phyloP scores from a whole-genome alignment of 345 rosid species.

The Sonneratia alba region DNA sequence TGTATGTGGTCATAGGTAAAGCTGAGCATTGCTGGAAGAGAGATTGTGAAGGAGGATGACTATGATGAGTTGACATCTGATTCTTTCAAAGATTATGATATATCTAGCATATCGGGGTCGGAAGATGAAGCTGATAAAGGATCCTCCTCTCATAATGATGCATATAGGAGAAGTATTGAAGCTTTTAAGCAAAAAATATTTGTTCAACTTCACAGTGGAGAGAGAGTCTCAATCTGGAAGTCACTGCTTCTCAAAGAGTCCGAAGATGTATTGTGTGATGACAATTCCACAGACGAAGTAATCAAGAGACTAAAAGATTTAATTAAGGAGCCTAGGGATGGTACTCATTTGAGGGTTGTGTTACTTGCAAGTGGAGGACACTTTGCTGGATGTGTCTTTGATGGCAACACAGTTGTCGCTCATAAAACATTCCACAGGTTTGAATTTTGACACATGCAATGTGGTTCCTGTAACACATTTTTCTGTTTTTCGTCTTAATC shows the following conservation, averaged over 20 bases:
- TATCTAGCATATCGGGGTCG: conserved; percentile 91
- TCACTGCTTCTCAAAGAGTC: conserved; percentile 54
- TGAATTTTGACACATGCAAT: conserved; percentile 2
- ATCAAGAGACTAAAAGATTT: conserved; percentile 46
- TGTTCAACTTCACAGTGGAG: conserved; percentile 53
- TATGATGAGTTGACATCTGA: conserved; percentile 68
- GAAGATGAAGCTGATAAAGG: conserved; percentile 71
- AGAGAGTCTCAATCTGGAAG: conserved; percentile 70
- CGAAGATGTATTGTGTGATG: conserved; percentile 36
- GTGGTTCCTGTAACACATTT: not conserved
- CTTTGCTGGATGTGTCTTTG: conserved; percentile 81
- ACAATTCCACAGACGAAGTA: conserved; percentile 33
- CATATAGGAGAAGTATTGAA: conserved; percentile 21
- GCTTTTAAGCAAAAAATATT: conserved; percentile 51
- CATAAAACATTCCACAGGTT: conserved; percentile 96
- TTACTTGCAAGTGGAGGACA: conserved; percentile 92
- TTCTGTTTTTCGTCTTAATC: not conserved
- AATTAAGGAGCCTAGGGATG: conserved; percentile 34
- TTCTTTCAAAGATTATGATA: conserved; percentile 64
- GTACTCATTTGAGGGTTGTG: conserved; percentile 39
- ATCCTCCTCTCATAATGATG: conserved; percentile 17
- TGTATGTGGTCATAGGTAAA: conserved; percentile 36
- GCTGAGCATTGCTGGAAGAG: conserved; percentile 72
- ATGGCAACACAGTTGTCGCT: conserved; percentile 58
- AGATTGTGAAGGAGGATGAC: conserved; percentile 70